phyloP scores from a whole-genome alignment of 192 early-diverging fungal species.

The Powellomyces hirtus region DNA sequence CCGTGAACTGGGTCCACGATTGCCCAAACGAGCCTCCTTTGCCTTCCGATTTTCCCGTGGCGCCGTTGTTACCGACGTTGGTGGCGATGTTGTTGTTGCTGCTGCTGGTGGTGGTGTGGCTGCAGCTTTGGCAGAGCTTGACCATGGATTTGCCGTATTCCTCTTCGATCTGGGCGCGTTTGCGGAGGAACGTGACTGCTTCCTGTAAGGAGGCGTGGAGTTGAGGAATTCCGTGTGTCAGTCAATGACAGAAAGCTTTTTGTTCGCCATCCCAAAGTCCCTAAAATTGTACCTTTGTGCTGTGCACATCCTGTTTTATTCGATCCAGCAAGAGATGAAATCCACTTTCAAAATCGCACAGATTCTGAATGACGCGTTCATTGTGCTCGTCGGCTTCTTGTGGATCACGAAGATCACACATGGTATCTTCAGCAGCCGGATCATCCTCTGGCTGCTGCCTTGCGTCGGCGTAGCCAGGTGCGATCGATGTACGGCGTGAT shows the following conservation, averaged over 20 bases:
- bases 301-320: conserved; percentile 64
- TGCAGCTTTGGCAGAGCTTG: conserved; percentile 56
- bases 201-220: no score
- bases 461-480: background rate
- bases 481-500: background rate
- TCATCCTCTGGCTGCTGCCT: background rate
- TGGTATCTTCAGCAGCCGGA: background rate
- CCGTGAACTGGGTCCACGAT: conserved; percentile 72
- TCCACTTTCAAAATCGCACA: conserved; percentile 62
- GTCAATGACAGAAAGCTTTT: background rate
- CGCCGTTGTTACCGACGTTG: no score
- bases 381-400: background rate
- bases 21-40: conserved; percentile 70
- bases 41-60: conserved; percentile 35
- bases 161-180: conserved; percentile 86
- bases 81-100: background rate
- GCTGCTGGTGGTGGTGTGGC: no score
- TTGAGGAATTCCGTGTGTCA: background rate
- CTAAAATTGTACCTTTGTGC: conserved; percentile 77
- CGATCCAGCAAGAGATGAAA: conserved; percentile 63
- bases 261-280: no score
- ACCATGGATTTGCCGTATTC: conserved; percentile 81
- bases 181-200: conserved; percentile 74
- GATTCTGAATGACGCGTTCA: conserved; percentile 22
- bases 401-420: background rate